These are phyloP conservation scores for Gastrolobium bilobum DNA, from an alignment of 306 rosid genomes.

Conservation along the genomic window DNA sequence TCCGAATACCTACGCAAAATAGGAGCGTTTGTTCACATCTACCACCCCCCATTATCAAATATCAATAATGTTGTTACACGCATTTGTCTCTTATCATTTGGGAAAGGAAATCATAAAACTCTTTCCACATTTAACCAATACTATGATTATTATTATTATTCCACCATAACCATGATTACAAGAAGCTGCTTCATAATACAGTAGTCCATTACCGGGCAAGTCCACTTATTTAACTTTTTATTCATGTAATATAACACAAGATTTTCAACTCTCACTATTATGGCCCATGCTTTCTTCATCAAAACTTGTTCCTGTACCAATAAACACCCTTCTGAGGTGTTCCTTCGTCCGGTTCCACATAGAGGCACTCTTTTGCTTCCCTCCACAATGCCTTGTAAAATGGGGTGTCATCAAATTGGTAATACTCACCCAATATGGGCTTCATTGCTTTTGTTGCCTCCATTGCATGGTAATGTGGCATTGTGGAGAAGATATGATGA, in stretches of 20 bases:
- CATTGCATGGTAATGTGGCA: constrained; percentile 85
- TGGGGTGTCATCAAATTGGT: constrained; percentile 72
- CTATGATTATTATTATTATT: not conserved
- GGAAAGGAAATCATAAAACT: not conserved
- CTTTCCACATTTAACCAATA: not conserved
- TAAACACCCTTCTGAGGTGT: constrained; percentile 64
- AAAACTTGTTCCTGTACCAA: constrained; percentile 71
- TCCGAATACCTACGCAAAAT: no score
- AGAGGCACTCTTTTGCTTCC: constrained; percentile 81
- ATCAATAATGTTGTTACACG: not conserved
- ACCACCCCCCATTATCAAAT: not conserved
- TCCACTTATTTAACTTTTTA: constrained; percentile 33
- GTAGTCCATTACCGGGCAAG: constrained; percentile 14
- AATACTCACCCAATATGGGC: constrained; percentile 58
- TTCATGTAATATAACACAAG: not conserved
- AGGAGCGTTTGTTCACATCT: not conserved
- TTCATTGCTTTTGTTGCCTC: constrained; percentile 79
- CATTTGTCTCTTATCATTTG: not conserved
- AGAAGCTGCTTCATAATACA: not conserved
- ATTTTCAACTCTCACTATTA: not conserved
- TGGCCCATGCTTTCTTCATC: constrained; percentile 32
- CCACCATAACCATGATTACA: not conserved
- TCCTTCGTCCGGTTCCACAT: constrained; percentile 71
- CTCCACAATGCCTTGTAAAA: constrained; percentile 83
- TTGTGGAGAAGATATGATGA: constrained; percentile 79